These are phyloP conservation scores for Ascobolus immersus DNA, from an alignment of 495 filamentous ascomycete species.

Conservation along the genomic window DNA sequence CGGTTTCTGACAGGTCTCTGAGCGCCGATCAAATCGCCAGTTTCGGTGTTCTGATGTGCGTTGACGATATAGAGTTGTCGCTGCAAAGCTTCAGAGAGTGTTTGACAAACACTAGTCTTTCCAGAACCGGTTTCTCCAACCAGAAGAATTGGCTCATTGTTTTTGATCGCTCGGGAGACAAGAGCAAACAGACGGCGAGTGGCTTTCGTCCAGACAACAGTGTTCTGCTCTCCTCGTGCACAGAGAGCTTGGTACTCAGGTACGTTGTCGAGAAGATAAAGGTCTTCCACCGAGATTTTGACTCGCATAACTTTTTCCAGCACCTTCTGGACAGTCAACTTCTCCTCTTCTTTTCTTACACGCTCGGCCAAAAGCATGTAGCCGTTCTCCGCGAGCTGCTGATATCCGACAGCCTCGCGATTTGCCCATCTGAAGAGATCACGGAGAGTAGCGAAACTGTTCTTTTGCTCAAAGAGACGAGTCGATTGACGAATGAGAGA, in stretches of 20 bases:
- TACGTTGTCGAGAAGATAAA: constrained; percentile 36
- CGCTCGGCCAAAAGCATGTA: constrained; percentile 90
- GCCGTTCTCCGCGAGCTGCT: constrained; percentile 74
- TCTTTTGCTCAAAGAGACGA: constrained; percentile 85
- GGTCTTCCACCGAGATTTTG: constrained; percentile 38
- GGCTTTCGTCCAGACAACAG: constrained; percentile 79
- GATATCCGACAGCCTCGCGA: constrained; percentile 53
- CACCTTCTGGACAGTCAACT: constrained; percentile 53
- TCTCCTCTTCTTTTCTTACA: constrained; percentile 73
- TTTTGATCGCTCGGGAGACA: constrained; percentile 56
- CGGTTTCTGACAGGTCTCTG: constrained; percentile 79
- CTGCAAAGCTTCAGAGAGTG: constrained; percentile 53
- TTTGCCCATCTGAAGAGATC: constrained; percentile 96
- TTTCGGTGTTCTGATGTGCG: constrained; percentile 92
- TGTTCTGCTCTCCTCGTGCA: constrained; percentile 17
- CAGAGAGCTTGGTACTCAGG: constrained; percentile 29
- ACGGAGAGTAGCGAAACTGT: constrained; percentile 86
- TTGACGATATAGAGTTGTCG: constrained; percentile 70
- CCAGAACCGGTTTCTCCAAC: constrained; percentile 94
- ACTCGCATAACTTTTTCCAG: constrained; percentile 89
- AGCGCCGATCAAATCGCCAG: constrained; percentile 86
- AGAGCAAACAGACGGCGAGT: constrained; percentile 79
- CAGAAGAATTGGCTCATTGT: constrained; percentile 80
- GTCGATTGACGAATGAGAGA: constrained; percentile 69
- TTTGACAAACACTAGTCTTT: constrained; percentile 88